Evolutionary conservation across 352 stramenopile species (phyloP).

Genomic region (Pythium utonaiense): DNA sequence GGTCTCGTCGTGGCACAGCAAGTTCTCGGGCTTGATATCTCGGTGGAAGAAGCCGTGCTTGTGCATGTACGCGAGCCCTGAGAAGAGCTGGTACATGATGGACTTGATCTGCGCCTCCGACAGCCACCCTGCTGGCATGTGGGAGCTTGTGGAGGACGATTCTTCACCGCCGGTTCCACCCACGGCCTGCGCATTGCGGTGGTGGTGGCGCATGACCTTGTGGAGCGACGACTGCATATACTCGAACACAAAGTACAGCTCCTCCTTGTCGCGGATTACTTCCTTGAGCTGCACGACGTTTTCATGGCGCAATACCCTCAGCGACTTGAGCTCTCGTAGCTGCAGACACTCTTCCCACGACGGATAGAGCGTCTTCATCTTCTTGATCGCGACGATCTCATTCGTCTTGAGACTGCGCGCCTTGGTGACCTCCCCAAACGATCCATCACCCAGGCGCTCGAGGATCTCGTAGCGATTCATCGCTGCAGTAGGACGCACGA

Average conservation of each 20-base stretch:
- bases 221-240: slow-evolving; percentile 84
- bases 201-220: slow-evolving; percentile 53
- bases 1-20: slow-evolving; percentile 53
- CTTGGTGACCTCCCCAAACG: slow-evolving; percentile 91
- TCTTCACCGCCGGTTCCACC: not conserved
- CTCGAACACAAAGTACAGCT: slow-evolving; percentile 89
- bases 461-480: slow-evolving; percentile 93
- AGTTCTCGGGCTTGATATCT: slow-evolving; percentile 81
- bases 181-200: not conserved
- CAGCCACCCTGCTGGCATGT: slow-evolving; percentile 31
- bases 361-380: slow-evolving; percentile 76
- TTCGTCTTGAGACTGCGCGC: slow-evolving; percentile 89
- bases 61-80: slow-evolving; percentile 73
- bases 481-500: not conserved
- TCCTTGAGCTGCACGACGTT: slow-evolving; percentile 87
- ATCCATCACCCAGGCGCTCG: slow-evolving; percentile 90
- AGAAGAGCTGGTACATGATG: slow-evolving; percentile 79
- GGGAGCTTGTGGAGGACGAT: not conserved
- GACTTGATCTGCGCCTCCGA: slow-evolving; percentile 65
- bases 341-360: slow-evolving; percentile 84
- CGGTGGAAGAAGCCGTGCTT: slow-evolving; percentile 83
- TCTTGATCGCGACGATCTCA: slow-evolving; percentile 88
- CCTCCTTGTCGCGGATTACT: slow-evolving; percentile 80
- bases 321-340: slow-evolving; percentile 73
- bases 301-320: slow-evolving; percentile 69